Base-by-base conservation (phyloP, 495 filamentous ascomycete species). In the Copromyces sp. region DNA sequence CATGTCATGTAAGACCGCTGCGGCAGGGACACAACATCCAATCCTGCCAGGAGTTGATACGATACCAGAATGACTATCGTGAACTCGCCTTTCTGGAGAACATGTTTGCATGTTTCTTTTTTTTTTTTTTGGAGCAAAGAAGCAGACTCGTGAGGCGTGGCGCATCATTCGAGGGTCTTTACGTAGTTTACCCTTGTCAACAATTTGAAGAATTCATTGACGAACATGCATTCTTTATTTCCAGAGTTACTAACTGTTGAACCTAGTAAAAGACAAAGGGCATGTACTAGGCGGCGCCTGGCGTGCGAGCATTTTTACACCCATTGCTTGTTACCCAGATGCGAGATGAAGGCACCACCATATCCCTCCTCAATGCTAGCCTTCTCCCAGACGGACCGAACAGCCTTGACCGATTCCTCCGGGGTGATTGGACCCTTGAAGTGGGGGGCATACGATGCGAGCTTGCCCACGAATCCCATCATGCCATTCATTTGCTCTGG, bases 281-380 rank as follows among this genome's bases (percentile, higher is more conserved):
- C 41, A 42, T 42, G 12, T 17, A 42, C 41, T 17, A 42, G 41
- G 41, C 41, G n/a, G 9, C 11, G 41, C 41, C 41, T 17, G 14
- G 41, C 14, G 40, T 69, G 39, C 41, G 41, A 42, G 41, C 41
- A 42, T 42, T 42, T 17, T 75, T 72, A 80, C 12, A 83, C 45
- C 85, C 87, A 88, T 71, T 84, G 79, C 77, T 87, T 86, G 70
- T 84, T 87, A 7, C 87, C 87, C 71, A 79, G 74, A 39, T 90
- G 88, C 7, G 87, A 89, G 0, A 90, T 39, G 75, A 87, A 88
- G 0, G 81, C 73, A 5, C 89, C 89, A 9, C 81, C 86, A 73
- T 84, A 59, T 4, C 86, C 86, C 44, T 78, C 78, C 69, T 86
- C 83, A 7, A 89, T 78, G 40, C 80, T 86, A 14, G 84, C 78